phyloP scores from a whole-genome alignment of 2,329 filamentous ascomycete genomes.

The Hypoxylon sp. region DNA sequence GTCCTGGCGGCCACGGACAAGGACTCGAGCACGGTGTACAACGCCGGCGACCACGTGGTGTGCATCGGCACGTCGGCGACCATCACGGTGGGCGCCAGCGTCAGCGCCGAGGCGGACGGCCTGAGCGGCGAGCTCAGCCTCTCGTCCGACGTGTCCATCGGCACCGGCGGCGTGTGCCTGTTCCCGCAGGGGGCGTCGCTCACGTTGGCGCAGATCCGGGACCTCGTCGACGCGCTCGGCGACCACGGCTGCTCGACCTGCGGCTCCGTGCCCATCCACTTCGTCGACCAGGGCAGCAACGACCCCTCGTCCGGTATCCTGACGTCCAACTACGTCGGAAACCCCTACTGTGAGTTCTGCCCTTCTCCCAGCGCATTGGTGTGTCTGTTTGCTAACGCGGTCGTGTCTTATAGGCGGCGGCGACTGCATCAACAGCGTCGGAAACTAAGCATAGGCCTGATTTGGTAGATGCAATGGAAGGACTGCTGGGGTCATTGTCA shows the following conservation, averaged over 20 bases:
- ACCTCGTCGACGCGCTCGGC: slow-evolving; percentile 33
- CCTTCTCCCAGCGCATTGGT: background rate
- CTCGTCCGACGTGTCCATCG: slow-evolving; percentile 14
- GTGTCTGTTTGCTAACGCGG: background rate
- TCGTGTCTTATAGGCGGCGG: slow-evolving; percentile 18
- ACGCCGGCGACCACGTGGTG: slow-evolving; percentile 38
- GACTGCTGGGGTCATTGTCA: background rate
- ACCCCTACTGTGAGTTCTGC: slow-evolving; percentile 28
- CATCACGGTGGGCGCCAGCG: slow-evolving; percentile 30
- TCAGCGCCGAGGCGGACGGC: slow-evolving; percentile 25
- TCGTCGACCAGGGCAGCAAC: slow-evolving; percentile 36
- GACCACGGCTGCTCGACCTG: slow-evolving; percentile 36
- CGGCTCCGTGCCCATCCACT: slow-evolving; percentile 38
- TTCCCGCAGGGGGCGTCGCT: slow-evolving; percentile 37
- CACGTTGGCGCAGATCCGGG: slow-evolving; percentile 29
- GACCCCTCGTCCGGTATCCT: slow-evolving; percentile 36
- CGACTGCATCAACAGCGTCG: slow-evolving; percentile 25
- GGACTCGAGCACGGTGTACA: slow-evolving; percentile 30
- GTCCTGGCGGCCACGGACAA: slow-evolving; percentile 29
- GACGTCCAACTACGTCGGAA: slow-evolving; percentile 38
- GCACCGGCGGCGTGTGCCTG: slow-evolving; percentile 36
- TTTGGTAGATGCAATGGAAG: background rate
- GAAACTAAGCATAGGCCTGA: slow-evolving; percentile 2
- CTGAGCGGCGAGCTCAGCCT: slow-evolving; percentile 27
- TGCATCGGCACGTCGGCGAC: slow-evolving; percentile 32